Conservation (phyloP, 2,329 filamentous ascomycete genomes). For the Fusarium sp. region DNA sequence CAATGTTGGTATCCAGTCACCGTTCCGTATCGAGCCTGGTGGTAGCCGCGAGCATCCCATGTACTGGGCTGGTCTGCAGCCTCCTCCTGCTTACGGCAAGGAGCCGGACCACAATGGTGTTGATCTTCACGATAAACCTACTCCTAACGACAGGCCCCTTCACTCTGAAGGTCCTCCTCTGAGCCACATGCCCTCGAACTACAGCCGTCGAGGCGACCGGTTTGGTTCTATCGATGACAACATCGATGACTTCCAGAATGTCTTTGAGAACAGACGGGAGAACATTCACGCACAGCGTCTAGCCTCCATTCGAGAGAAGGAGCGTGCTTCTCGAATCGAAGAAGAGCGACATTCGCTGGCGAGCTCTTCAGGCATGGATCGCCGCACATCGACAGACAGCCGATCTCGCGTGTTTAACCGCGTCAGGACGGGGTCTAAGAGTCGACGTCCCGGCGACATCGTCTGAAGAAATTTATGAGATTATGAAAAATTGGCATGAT, state of each 20-base stretch:
- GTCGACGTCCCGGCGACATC: conserved; percentile 46
- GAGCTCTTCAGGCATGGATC: conserved; percentile 51
- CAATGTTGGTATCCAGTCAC: conserved; percentile 87
- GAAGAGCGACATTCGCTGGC: conserved; percentile 46
- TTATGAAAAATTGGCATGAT: conserved; percentile 34
- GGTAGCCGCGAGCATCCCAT: conserved; percentile 78
- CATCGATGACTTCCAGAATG: conserved; percentile 61
- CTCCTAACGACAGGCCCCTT: conserved; percentile 15
- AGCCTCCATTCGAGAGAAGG: conserved; percentile 57
- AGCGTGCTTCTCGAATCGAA: conserved; percentile 50
- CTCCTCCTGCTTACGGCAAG: conserved; percentile 55
- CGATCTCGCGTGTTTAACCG: conserved; percentile 52
- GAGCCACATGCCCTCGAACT: conserved; percentile 26
- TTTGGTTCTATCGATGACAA: conserved; percentile 54
- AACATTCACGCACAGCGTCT: conserved; percentile 55
- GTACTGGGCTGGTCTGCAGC: conserved; percentile 61
- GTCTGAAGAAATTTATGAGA: conserved; percentile 47
- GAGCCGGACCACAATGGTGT: conserved; percentile 38
- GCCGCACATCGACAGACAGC: conserved; percentile 45
- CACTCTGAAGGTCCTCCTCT: conserved; percentile 33
- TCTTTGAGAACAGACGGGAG: conserved; percentile 61
- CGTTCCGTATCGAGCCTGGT: conserved; percentile 72
- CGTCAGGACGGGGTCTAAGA: conserved; percentile 51
- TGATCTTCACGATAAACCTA: conserved; percentile 29
- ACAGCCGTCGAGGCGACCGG: conserved; percentile 40